Percentiles rank a stretch among this genome's conserved stretches.
phyloP scores from a whole-genome alignment of 768 basidiomycete genomes.

The Polyporus arcularius region DNA sequence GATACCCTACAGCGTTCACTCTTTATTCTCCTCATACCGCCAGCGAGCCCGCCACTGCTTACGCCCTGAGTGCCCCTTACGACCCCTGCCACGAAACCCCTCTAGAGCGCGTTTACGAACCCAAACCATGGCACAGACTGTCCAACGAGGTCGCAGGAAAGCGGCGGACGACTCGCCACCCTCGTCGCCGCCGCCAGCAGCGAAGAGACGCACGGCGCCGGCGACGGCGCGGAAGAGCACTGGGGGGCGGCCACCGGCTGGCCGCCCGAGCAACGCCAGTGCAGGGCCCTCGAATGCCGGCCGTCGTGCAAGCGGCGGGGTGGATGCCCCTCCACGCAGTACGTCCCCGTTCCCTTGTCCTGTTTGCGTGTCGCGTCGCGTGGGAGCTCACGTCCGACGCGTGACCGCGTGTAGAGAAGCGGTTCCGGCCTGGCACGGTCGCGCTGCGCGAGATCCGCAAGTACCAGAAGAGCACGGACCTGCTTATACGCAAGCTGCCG shows the following conservation, averaged over 20 bases:
- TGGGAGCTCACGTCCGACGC: neutral
- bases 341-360: neutral
- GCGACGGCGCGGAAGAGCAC: conserved; percentile 88
- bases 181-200: conserved; percentile 44
- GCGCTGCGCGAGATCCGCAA: conserved; percentile 91
- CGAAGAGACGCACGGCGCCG: conserved; percentile 56
- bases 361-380: neutral
- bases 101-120: neutral
- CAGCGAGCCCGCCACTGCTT: neutral
- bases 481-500: conserved; percentile 84
- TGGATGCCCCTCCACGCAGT: conserved; percentile 11
- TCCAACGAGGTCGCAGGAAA: conserved; percentile 50
- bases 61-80: neutral
- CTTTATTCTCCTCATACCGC: neutral
- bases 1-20: conserved; percentile 7
- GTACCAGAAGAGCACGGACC: conserved; percentile 92
- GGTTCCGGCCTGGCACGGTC: conserved; percentile 90
- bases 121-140: conserved; percentile 65
- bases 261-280: conserved; percentile 21
- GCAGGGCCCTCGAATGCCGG: conserved; percentile 19
- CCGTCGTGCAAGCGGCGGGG: conserved; percentile 21
- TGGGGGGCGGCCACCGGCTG: conserved; percentile 57
- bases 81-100: neutral
- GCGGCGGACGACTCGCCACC: conserved; percentile 43
- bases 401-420: conserved; percentile 34